Percentiles rank a stretch among this genome's conserved stretches.
These are phyloP conservation scores for Russula sp. DNA, from an alignment of 768 basidiomycete species.

Conservation along the genomic window DNA sequence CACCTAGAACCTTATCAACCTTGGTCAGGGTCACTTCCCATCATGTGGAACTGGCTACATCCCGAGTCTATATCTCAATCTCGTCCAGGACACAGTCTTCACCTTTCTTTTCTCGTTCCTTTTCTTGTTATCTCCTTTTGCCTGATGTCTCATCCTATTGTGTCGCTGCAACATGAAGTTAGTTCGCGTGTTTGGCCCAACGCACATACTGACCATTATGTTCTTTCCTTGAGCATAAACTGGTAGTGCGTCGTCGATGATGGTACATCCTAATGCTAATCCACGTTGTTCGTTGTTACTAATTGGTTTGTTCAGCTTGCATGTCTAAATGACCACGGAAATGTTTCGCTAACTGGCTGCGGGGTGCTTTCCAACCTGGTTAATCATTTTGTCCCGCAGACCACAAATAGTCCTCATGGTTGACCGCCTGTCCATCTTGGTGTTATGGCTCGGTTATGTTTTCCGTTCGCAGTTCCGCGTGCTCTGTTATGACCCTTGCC, in stretches of 20 bases:
- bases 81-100: neutral
- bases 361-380: neutral
- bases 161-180: neutral
- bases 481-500: neutral
- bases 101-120: neutral
- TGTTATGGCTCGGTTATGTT: neutral
- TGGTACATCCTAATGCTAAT: neutral
- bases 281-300: neutral
- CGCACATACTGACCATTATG: neutral
- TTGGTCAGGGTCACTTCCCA: neutral
- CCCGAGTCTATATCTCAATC: neutral
- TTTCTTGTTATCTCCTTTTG: neutral
- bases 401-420: neutral
- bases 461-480: neutral
- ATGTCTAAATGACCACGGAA: neutral
- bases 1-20: neutral
- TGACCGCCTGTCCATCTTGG: neutral
- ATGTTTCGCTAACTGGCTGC: neutral
- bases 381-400: neutral
- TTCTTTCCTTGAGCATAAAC: neutral
- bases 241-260: neutral
- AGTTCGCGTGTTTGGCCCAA: neutral
- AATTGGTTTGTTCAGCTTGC: neutral
- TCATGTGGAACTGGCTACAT: neutral
- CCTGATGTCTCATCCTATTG: neutral